Evolutionary conservation across 345 rosid genomes (phyloP).

Genomic region (Durio zibethinus): DNA sequence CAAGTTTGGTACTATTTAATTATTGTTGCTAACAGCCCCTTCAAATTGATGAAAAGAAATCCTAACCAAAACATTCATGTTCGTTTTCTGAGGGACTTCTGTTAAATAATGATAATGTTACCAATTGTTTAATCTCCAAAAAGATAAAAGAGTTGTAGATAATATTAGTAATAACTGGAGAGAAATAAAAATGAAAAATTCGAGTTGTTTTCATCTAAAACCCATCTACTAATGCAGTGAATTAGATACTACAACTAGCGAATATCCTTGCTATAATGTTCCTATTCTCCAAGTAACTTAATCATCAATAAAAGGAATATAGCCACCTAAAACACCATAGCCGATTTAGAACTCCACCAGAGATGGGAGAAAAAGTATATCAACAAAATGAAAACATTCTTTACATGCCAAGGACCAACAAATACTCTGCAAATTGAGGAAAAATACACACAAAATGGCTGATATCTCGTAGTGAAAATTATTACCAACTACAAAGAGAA

Average conservation of each 20-base stretch:
- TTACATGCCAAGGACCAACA: not conserved
- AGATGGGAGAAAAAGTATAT: not conserved
- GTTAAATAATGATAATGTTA: not conserved
- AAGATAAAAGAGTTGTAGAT: not conserved
- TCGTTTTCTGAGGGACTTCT: not conserved
- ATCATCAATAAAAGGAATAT: not conserved
- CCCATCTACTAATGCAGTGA: not conserved
- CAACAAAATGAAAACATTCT: not conserved
- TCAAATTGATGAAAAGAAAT: not conserved
- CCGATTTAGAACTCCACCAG: not conserved
- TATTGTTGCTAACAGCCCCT: not conserved
- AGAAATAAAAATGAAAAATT: not conserved
- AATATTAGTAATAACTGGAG: not conserved
- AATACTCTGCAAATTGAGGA: not conserved
- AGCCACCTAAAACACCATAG: not conserved
- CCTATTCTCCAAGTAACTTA: not conserved
- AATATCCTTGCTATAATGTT: not conserved
- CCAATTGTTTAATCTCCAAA: not conserved
- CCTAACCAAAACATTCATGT: not conserved
- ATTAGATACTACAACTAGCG: not conserved
- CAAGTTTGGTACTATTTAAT: not conserved
- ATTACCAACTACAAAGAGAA: constrained; percentile 2
- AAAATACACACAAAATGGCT: not conserved
- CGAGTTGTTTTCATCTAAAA: not conserved
- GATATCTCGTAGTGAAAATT: not conserved